Evolutionary conservation across 108 stramenopile genomes (phyloP), one percentile per base, ranked within the genome.

Genomic region (Cyclotella choctawhatcheeana): DNA sequence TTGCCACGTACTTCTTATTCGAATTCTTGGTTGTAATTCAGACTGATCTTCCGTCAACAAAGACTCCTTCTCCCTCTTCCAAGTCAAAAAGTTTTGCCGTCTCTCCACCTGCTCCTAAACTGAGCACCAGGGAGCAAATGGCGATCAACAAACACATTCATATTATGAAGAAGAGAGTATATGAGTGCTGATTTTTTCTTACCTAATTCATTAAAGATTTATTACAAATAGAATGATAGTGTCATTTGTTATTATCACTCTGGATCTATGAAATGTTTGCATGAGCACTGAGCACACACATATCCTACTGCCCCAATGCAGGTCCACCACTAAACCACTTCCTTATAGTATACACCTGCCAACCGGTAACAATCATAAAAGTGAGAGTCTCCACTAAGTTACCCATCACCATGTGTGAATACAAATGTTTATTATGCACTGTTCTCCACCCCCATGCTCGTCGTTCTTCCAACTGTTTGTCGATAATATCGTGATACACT

Each of bases 291-390:
- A 18, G 4, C 20, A 5, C 20, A 10, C 10, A 2, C 51, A 52
- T 18, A 2, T 1, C 44, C 55, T 84, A 93, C 53, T 88, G 66
- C 4, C 88, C 89, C 22, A 93, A 76, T 12, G 67, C 71, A 8
- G 88, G 86, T 7, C 86, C 87, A n/a, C 84, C 89, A 48, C 83
- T 81, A 77, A 91, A 93, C 93, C 93, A 93, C 56, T 81, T 84
- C 14, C 93, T 87, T 74, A 94, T 88, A 2, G 93, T 91, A 67
- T 86, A 90, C 10, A 94, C 83, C 79, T 94, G 93, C 61, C 70
- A 89, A 25, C 90, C 89, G 7, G 89, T 91, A 53, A 94, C 86
- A 21, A 64, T 75, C 86, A 89, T 89, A 64, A 89, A 94, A 27
- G 89, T 43, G 5, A 90, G 45, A 5, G 93, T 94, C 65, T 94